phyloP scores from a whole-genome alignment of 805 yeast genomes.

The Saturnispora hagleri region DNA sequence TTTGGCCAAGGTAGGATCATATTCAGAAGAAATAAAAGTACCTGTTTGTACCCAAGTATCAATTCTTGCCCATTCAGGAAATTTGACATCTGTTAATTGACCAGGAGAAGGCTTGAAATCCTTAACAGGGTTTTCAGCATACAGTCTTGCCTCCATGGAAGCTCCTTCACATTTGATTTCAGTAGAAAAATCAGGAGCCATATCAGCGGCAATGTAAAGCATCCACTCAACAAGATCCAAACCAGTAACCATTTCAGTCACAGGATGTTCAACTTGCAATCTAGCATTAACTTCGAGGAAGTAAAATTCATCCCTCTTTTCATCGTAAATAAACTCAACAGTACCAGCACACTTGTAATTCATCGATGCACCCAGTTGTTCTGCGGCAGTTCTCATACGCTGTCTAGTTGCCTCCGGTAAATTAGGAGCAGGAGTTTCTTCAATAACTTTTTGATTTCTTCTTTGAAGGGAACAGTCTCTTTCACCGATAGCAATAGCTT shows the following conservation, averaged over 20 bases:
- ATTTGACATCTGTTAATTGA: slow-evolving; percentile 71
- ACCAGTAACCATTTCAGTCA: slow-evolving; percentile 93
- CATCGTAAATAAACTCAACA: slow-evolving; percentile 90
- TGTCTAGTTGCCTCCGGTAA: slow-evolving; percentile 71
- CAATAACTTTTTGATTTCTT: slow-evolving; percentile 92
- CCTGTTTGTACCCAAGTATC: slow-evolving; percentile 94
- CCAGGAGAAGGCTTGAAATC: slow-evolving; percentile 97
- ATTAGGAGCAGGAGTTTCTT: slow-evolving; percentile 97
- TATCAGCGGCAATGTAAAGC: slow-evolving; percentile 84
- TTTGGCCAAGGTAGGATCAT: slow-evolving; percentile 93
- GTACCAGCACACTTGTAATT: slow-evolving; percentile 96
- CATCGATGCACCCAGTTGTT: slow-evolving; percentile 70
- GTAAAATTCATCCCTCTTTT: slow-evolving; percentile 78
- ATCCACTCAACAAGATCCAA: slow-evolving; percentile 95
- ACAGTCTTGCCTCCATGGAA: slow-evolving; percentile 92
- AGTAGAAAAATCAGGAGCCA: slow-evolving; percentile 68
- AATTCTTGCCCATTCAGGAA: slow-evolving; percentile 87
- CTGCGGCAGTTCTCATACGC: slow-evolving; percentile 75
- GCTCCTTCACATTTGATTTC: slow-evolving; percentile 66
- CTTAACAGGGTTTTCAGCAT: slow-evolving; percentile 95
- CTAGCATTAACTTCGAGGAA: slow-evolving; percentile 95
- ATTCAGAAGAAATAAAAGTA: slow-evolving; percentile 80
- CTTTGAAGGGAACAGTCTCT: slow-evolving; percentile 97
- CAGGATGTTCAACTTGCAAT: slow-evolving; percentile 95
- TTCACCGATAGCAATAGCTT: slow-evolving; percentile 91